These are phyloP conservation scores for Ustilago loliicola DNA, from an alignment of 1,284 basidiomycete genomes.

Conservation along the genomic window DNA sequence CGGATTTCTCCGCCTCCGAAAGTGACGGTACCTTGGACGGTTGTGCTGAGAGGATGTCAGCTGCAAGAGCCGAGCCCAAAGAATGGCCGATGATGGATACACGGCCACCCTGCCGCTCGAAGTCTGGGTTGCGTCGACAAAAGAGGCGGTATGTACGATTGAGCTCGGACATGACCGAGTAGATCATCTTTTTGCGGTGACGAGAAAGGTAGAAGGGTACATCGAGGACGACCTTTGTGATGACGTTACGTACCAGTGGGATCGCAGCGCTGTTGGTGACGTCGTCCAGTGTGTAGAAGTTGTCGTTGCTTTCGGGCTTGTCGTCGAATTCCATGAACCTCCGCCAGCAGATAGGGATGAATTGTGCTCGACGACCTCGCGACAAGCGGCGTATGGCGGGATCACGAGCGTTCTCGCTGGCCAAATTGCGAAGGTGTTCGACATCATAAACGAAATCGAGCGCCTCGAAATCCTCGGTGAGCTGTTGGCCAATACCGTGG, in stretches of 20 bases:
- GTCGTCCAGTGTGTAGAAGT: constrained; percentile 72
- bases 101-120: constrained; percentile 71
- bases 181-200: constrained; percentile 73
- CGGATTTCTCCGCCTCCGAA: background rate
- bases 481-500: constrained; percentile 67
- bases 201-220: constrained; percentile 72
- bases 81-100: constrained; percentile 72
- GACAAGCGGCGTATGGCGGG: constrained; percentile 49
- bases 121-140: constrained; percentile 74
- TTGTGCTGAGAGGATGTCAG: constrained; percentile 75
- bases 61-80: constrained; percentile 74
- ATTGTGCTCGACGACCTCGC: constrained; percentile 71
- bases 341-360: constrained; percentile 76
- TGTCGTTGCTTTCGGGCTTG: constrained; percentile 70
- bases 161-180: constrained; percentile 71
- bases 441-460: constrained; percentile 67
- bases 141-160: constrained; percentile 74
- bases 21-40: constrained; percentile 72
- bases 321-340: constrained; percentile 71
- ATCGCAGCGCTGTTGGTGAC: constrained; percentile 57
- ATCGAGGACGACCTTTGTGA: constrained; percentile 72
- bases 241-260: constrained; percentile 58
- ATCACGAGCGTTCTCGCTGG: constrained; percentile 47
- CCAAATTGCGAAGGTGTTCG: constrained; percentile 56
- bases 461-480: constrained; percentile 57